A percentile compares a stretch with the other conserved stretches of the same genome.
phyloP scores from a whole-genome alignment of 331 rosid genomes.

The Stylosanthes scabra region DNA sequence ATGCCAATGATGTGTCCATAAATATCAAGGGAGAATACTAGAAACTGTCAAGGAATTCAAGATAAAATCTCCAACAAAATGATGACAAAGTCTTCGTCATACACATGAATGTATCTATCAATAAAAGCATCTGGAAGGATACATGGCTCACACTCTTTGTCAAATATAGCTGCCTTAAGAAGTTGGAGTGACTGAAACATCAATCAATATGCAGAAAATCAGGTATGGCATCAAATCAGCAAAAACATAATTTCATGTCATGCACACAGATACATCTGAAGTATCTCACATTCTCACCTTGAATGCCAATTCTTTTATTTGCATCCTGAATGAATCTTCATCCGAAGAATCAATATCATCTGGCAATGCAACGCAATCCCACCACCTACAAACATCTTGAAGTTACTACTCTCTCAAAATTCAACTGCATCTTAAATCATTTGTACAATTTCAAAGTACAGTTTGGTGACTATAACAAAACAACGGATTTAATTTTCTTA shows the following conservation, averaged over 20 bases:
- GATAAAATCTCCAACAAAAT: conserved; percentile 21
- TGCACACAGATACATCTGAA: conserved; percentile 32
- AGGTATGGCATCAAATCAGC: conserved; percentile 1
- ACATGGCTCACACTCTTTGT: conserved; percentile 84
- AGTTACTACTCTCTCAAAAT: conserved; percentile 26
- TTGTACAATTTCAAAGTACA: conserved; percentile 9
- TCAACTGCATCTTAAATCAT: conserved; percentile 37
- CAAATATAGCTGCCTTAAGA: conserved; percentile 78
- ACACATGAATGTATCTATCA: conserved; percentile 40
- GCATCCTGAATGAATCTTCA: conserved; percentile 79
- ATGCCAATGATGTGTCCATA: conserved; percentile 95
- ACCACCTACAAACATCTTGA: conserved; percentile 73
- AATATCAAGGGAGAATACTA: conserved; percentile 93
- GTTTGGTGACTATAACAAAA: conserved; percentile 2
- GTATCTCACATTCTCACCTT: conserved; percentile 74
- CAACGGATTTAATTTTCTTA: background rate
- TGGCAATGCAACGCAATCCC: conserved; percentile 96
- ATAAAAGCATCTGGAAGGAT: conserved; percentile 63
- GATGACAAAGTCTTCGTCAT: background rate
- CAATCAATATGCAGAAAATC: conserved; percentile 39
- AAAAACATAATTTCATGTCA: conserved; percentile 2
- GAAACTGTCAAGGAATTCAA: conserved; percentile 60
- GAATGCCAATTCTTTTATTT: conserved; percentile 81
- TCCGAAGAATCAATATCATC: conserved; percentile 76
- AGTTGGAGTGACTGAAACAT: conserved; percentile 89